phyloP scores from a whole-genome alignment of 2,329 filamentous ascomycete species.

The Trichoderma hamatum region DNA sequence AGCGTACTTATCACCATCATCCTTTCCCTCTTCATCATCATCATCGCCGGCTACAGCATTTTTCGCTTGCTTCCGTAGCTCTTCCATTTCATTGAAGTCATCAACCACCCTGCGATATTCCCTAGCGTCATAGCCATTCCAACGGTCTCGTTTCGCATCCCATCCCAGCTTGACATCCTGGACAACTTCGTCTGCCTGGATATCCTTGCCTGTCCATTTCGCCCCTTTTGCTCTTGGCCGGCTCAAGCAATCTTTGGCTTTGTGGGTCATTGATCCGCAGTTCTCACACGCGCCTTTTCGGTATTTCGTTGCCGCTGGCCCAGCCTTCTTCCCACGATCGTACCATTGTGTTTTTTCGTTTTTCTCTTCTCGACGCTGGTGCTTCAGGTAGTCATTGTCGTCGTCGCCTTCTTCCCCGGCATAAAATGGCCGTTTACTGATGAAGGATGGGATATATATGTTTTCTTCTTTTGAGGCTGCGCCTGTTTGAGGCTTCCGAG shows the following conservation, averaged over 20 bases:
- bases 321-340: conserved; percentile 81
- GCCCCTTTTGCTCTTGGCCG: conserved; percentile 87
- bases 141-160: conserved; percentile 96
- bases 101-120: conserved; percentile 88
- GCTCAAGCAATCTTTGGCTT: conserved; percentile 89
- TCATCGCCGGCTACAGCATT: conserved; percentile 46
- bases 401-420: conserved; percentile 76
- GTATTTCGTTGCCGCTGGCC: conserved; percentile 91
- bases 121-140: conserved; percentile 94
- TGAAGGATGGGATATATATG: conserved; percentile 97
- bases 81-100: conserved; percentile 84
- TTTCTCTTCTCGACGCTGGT: conserved; percentile 72
- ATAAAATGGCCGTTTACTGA: conserved; percentile 97
- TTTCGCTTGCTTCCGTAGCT: conserved; percentile 63
- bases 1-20: conserved; percentile 76
- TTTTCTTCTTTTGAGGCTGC: conserved; percentile 81
- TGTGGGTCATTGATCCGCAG: conserved; percentile 96
- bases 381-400: conserved; percentile 87
- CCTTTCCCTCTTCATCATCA: conserved; percentile 41
- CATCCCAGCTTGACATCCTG: conserved; percentile 87
- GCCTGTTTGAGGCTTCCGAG: conserved; percentile 41
- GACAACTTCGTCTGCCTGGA: conserved; percentile 86
- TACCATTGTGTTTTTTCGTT: conserved; percentile 85
- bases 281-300: conserved; percentile 98
- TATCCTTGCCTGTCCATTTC: conserved; percentile 89